Conservation (phyloP, 2,329 filamentous ascomycete genomes). For the Penicillium sp. region DNA sequence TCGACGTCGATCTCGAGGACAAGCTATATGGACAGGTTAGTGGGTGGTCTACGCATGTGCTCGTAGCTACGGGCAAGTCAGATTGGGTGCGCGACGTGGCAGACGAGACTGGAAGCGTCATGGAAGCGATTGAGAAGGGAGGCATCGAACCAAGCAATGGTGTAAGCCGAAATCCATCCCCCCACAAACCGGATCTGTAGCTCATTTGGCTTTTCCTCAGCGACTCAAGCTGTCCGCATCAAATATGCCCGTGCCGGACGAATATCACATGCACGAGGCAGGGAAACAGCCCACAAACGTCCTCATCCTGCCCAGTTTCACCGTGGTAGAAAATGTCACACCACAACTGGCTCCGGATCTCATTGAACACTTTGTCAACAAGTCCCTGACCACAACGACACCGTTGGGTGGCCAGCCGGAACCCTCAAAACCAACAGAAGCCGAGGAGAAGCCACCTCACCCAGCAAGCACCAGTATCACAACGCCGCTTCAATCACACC, state of each 20-base stretch:
- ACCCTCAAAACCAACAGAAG: constrained; percentile 5
- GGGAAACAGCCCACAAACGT: constrained; percentile 68
- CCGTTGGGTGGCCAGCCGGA: constrained; percentile 54
- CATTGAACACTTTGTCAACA: constrained; percentile 67
- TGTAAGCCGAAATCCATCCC: constrained; percentile 27
- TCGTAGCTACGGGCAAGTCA: constrained; percentile 92
- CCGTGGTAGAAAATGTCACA: constrained; percentile 77
- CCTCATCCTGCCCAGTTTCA: constrained; percentile 81
- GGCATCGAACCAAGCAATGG: constrained; percentile 43
- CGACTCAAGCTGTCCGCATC: constrained; percentile 87
- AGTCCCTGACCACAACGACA: constrained; percentile 69
- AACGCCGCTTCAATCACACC: constrained; percentile 53
- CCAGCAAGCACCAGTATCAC: constrained; percentile 30
- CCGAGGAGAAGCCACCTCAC: constrained; percentile 17
- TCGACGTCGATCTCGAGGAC: constrained; percentile 71
- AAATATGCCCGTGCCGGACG: constrained; percentile 76
- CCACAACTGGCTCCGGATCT: constrained; percentile 70
- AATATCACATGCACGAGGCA: constrained; percentile 58
- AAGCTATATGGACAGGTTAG: constrained; percentile 80
- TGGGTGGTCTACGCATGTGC: constrained; percentile 82
- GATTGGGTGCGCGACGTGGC: constrained; percentile 90
- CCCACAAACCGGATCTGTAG: neutral
- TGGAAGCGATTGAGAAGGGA: constrained; percentile 66
- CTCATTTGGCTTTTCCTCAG: constrained; percentile 42
- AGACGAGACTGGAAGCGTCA: constrained; percentile 82